Evolutionary conservation across 305 asterid species (phyloP), one percentile per base, ranked within the genome.

Genomic region (Rubia tinctorum): DNA sequence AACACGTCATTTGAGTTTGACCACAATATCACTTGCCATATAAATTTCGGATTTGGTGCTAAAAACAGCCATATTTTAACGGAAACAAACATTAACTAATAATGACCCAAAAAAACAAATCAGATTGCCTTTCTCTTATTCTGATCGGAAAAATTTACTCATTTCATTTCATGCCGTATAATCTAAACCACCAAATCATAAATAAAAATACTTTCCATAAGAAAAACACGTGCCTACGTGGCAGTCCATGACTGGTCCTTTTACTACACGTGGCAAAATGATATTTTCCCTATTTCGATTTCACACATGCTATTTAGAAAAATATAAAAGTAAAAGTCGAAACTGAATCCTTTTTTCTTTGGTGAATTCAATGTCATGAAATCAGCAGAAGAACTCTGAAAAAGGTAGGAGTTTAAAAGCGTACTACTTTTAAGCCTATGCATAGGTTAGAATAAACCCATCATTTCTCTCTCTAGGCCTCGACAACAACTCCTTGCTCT

Each of bases 391-490:
- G 64, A 20, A 59, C 37, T 12, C 18, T 49, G 23, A 15, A 49
- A 60, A 22, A 18, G 17, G 25, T 15, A n/a, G 13, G 66, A 61
- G 66, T 10, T 27, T 61, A 25, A 61, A 61, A 61, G 13, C 27
- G 9, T 4, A 53, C 60, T 4, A 53, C 60, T 56, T 53, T 56
- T n/a, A 56, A 60, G 12, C 7, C 39, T 20, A 43, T 67, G 56
- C 20, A 23, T 42, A 40, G 53, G 25, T 67, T 49, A 27, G 51
- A 62, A 62, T 15, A 23, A 51, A 47, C 39, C 73, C 25, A 12
- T 7, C 45, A 3, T 67, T 12, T 56, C 77, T 73, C 80, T 79
- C 85, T 74, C 82, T 71, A 73, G 23, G 60, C 42, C 70, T 44
- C 51, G 10, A 58, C 22, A 23, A 20, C 55, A 40, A 0, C 7